Conservation (phyloP, 129 eudicot species). For the Escallonia herrerae region DNA sequence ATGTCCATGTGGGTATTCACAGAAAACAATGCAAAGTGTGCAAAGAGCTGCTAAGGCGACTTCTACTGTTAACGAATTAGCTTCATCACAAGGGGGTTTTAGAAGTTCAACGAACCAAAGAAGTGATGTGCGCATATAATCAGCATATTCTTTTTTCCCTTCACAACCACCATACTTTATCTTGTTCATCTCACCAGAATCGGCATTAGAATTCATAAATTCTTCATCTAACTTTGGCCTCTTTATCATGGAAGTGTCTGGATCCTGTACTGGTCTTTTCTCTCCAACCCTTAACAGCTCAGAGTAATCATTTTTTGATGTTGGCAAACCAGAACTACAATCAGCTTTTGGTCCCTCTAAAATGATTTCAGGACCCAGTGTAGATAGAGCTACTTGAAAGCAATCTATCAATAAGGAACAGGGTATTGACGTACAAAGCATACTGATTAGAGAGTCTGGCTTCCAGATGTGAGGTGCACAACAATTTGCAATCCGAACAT, state of each 20-base stretch:
- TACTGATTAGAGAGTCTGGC: constrained; percentile 62
- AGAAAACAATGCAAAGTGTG: constrained; percentile 62
- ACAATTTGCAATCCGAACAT: constrained; percentile 54
- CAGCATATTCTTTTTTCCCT: constrained; percentile 41
- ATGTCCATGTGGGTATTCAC: constrained; percentile 35
- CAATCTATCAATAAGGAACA: constrained; percentile 52
- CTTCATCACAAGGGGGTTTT: constrained; percentile 44
- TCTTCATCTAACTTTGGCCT: constrained; percentile 46
- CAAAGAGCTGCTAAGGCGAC: constrained; percentile 62
- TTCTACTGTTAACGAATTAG: constrained; percentile 39
- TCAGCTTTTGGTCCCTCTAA: constrained; percentile 24
- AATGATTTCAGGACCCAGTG: constrained; percentile 47
- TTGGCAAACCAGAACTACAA: constrained; percentile 18
- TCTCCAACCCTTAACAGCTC: constrained; percentile 36
- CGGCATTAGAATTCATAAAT: constrained; percentile 9
- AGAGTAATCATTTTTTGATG: constrained; percentile 15
- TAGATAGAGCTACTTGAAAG: constrained; percentile 60
- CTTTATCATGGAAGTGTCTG: constrained; percentile 34
- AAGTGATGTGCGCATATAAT: constrained; percentile 42
- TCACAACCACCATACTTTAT: constrained; percentile 13
- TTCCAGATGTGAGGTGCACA: constrained; percentile 82
- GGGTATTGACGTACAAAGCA: constrained; percentile 54
- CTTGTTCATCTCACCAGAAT: constrained; percentile 19
- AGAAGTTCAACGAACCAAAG: constrained; percentile 46
- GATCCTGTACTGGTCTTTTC: constrained; percentile 46